Evolutionary conservation across 179 eudicot genomes (phyloP), one percentile per base, ranked within the genome.

Genomic region (Monotropa hypopitys): DNA sequence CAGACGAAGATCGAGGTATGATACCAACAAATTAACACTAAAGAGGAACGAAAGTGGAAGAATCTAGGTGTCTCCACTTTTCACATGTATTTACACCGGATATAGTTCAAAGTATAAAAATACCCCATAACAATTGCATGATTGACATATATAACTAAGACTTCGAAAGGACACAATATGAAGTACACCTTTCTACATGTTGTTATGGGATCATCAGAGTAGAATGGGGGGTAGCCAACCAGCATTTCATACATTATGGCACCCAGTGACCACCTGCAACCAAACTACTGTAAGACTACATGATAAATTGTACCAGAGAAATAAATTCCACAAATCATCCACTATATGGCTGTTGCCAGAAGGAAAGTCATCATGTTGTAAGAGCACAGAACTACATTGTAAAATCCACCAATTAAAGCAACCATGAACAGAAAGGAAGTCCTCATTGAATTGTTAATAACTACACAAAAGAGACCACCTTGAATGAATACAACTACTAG

Each of bases 181-280:
- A 40, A 56, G 57, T 16, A 45, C 42, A 91, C 97, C 97, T 91
- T 91, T 81, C 81, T 83, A 82, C 97, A 91, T 62, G 94, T 91
- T 42, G 92, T 82, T 65, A 87, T 76, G 54, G 93, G 90, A 79
- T 91, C 91, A 67, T 91, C 94, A 2, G 94, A 76, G 77, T 88
- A 91, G 84, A 91, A 91, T 38, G 97, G 97, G 45, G 97, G 92
- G 78, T 91, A 90, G 76, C 97, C 94, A 66, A 91, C 84, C 43
- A 91, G 93, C 96, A 91, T 91, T 84, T 91, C 96, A 70, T 83
- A 91, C 96, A 91, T 88, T 53, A 91, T 90, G 42, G 92, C 89
- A 72, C 97, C 97, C 33, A 91, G 87, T 12, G 97, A 90, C 94
- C 97, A 91, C 97, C 97, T 91, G 79, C 69, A 80, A 76, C 71